Evolutionary conservation across 2,329 filamentous ascomycete species (phyloP).

Genomic region (Reticulascus tulasneorum): DNA sequence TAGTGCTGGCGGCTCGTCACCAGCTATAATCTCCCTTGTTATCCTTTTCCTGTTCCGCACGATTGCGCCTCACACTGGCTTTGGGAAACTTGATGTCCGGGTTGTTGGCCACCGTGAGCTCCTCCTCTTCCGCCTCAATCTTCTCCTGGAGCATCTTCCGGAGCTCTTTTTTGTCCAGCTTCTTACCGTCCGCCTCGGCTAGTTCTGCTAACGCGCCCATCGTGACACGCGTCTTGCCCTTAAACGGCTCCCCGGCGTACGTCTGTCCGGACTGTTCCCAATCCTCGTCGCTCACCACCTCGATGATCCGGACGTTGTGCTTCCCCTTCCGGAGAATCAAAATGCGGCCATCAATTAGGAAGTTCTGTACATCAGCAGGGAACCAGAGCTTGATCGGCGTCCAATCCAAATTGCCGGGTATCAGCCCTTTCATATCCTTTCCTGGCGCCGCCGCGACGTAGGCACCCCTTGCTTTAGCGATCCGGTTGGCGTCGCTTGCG

Average conservation of each 20-base stretch:
- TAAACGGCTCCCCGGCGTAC: constrained; percentile 51
- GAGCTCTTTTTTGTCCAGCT: constrained; percentile 21
- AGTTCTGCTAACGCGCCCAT: constrained; percentile 31
- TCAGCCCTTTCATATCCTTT: constrained; percentile 36
- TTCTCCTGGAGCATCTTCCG: constrained; percentile 23
- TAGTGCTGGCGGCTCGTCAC: too few species aligned
- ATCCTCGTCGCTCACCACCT: constrained; percentile 54
- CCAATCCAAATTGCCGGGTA: constrained; percentile 53
- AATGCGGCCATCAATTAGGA: constrained; percentile 55
- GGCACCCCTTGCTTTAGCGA: constrained; percentile 51
- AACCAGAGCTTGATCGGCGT: constrained; percentile 58
- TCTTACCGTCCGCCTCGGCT: constrained; percentile 25
- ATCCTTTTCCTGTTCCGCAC: too few species aligned
- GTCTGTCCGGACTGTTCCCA: constrained; percentile 44
- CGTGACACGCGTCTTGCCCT: constrained; percentile 42
- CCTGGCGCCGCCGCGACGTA: constrained; percentile 56
- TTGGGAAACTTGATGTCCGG: constrained; percentile 34
- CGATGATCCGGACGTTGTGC: constrained; percentile 58
- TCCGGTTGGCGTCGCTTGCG: constrained; percentile 53
- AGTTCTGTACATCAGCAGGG: constrained; percentile 53
- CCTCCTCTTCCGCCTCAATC: constrained; percentile 14
- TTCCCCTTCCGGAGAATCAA: constrained; percentile 61
- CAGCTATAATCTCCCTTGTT: too few species aligned
- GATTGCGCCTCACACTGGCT: too few species aligned
- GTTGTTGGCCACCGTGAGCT: constrained; percentile 33